These are phyloP conservation scores for Hyaloperonospora brassicae DNA, from an alignment of 352 stramenopile species.

Conservation along the genomic window DNA sequence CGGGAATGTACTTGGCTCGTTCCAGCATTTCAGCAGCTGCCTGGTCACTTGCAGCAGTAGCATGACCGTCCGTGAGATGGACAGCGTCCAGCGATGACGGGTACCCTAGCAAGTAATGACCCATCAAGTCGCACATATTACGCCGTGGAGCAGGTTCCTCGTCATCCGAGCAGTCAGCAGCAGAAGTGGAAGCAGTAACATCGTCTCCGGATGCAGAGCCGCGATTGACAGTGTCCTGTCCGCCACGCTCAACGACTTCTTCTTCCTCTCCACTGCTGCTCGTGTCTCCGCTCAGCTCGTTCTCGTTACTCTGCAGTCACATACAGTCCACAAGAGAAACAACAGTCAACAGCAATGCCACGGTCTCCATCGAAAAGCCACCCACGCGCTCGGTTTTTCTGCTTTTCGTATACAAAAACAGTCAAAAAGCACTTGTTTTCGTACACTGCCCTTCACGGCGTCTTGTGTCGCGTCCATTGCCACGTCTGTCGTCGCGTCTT, in stretches of 20 bases:
- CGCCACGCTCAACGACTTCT: slow-evolving; percentile 22
- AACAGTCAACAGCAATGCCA: slow-evolving; percentile 9
- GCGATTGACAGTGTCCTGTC: slow-evolving; percentile 18
- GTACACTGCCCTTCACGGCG: slow-evolving; percentile 31
- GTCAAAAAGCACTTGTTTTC: background rate
- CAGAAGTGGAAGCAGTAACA: background rate
- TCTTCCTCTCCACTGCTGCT: slow-evolving; percentile 40
- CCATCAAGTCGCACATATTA: slow-evolving; percentile 87
- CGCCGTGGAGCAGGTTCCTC: slow-evolving; percentile 35
- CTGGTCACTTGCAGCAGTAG: slow-evolving; percentile 10
- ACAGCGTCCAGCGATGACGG: slow-evolving; percentile 26
- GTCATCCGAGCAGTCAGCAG: slow-evolving; percentile 18
- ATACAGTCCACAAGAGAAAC: background rate
- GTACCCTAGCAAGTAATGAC: slow-evolving; percentile 77
- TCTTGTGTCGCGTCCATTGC: slow-evolving; percentile 21
- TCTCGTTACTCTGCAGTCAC: slow-evolving; percentile 31
- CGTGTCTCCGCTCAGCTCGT: slow-evolving; percentile 36
- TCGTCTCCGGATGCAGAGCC: slow-evolving; percentile 21
- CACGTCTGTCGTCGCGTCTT: slow-evolving; percentile 5
- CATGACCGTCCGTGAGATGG: slow-evolving; percentile 16
- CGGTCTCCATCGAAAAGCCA: background rate
- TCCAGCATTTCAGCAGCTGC: slow-evolving; percentile 61
- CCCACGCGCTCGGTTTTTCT: slow-evolving; percentile 8
- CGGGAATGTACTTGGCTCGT: slow-evolving; percentile 93
- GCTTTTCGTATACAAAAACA: background rate